Evolutionary conservation across 2,329 filamentous ascomycete species (phyloP).

Genomic region (Eutypella sp.): DNA sequence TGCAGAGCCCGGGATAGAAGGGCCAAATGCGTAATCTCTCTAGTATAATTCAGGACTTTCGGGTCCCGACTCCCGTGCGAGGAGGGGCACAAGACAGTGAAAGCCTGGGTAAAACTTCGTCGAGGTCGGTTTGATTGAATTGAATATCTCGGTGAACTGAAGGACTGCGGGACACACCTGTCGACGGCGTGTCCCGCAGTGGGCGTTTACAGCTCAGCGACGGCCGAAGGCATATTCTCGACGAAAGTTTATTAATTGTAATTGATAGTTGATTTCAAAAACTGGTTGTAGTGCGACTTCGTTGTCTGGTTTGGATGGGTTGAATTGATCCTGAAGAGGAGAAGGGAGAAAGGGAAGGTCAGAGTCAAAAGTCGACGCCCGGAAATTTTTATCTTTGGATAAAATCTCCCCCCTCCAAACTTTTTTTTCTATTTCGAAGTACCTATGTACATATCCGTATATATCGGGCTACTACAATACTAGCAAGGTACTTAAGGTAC

Average conservation of each 20-base stretch:
- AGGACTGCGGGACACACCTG: conserved; percentile 69
- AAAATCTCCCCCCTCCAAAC: conserved; percentile 21
- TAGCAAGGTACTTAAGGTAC: neutral
- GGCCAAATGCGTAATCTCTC: conserved; percentile 19
- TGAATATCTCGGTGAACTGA: conserved; percentile 75
- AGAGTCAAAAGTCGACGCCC: conserved; percentile 16
- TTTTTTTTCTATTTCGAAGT: conserved; percentile 19
- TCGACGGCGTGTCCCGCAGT: conserved; percentile 63
- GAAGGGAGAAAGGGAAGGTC: conserved; percentile 27
- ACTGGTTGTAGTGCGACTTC: conserved; percentile 52
- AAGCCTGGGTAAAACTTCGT: conserved; percentile 63
- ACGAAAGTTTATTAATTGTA: conserved; percentile 56
- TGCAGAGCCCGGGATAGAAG: conserved; percentile 12
- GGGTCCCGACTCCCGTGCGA: conserved; percentile 12
- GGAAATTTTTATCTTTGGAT: conserved; percentile 17
- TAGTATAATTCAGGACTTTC: conserved; percentile 30
- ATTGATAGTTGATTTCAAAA: conserved; percentile 13
- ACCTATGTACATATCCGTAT: neutral
- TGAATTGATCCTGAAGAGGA: conserved; percentile 29
- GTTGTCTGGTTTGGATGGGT: conserved; percentile 50
- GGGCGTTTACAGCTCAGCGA: conserved; percentile 90
- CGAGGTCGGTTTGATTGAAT: conserved; percentile 54
- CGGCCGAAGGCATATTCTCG: conserved; percentile 70
- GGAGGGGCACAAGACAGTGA: conserved; percentile 36
- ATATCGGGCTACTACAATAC: too few species aligned